phyloP scores from a whole-genome alignment of 129 eudicot species.

The Tagetes erecta region DNA sequence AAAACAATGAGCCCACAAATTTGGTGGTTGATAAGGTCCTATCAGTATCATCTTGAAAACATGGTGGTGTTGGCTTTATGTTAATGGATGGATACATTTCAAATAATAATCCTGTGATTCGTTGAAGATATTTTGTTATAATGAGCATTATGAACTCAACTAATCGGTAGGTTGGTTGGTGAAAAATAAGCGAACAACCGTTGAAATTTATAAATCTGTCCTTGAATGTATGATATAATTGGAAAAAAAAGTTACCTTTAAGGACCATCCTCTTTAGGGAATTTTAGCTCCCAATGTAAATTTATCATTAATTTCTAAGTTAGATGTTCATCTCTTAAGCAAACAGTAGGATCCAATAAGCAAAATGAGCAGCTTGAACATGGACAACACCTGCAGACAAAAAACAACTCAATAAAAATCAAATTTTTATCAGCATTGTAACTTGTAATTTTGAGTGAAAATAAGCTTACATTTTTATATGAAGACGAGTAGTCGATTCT shows the following conservation, averaged over 20 bases:
- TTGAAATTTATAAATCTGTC: background rate
- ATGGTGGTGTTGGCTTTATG: conserved; percentile 26
- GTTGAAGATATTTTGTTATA: conserved; percentile 28
- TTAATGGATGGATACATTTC: conserved; percentile 27
- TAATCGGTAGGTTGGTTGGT: conserved; percentile 25
- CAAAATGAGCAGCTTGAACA: conserved; percentile 34
- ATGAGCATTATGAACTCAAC: conserved; percentile 25
- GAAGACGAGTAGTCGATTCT: conserved; percentile 71
- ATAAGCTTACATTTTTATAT: conserved; percentile 46
- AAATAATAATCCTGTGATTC: conserved; percentile 31
- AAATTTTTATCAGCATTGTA: background rate
- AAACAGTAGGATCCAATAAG: conserved; percentile 27
- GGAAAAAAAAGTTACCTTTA: conserved; percentile 39
- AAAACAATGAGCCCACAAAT: conserved; percentile 31
- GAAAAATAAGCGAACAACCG: conserved; percentile 4
- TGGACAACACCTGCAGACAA: conserved; percentile 42
- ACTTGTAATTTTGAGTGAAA: background rate
- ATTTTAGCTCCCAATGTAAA: conserved; percentile 28
- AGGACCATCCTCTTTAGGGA: conserved; percentile 30
- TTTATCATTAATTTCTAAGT: background rate
- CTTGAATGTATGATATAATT: background rate
- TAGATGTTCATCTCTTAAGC: conserved; percentile 31
- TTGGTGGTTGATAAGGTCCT: conserved; percentile 33
- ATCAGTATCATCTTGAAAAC: conserved; percentile 32
- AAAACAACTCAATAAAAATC: background rate